These are phyloP conservation scores for Camellia japonica DNA, from an alignment of 148 eudicot species.

Conservation along the genomic window DNA sequence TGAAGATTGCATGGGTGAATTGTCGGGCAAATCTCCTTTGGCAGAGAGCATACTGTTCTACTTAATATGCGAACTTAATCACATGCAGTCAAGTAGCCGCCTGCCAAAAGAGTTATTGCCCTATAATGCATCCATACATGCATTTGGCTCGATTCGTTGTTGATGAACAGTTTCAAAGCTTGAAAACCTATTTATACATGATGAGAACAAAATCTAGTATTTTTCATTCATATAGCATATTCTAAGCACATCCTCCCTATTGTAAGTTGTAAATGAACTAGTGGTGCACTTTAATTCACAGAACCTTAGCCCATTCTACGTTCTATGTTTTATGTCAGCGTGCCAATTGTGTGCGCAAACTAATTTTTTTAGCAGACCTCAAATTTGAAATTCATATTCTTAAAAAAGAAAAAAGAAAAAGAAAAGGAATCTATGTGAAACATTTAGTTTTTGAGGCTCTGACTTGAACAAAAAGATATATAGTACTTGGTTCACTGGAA, in stretches of 20 bases:
- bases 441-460: no score
- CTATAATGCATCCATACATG: conserved; percentile 19
- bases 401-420: no score
- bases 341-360: not conserved
- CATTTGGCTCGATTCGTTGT: no score
- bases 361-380: no score
- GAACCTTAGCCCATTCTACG: not conserved
- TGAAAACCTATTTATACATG: conserved; percentile 3
- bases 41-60: conserved; percentile 28
- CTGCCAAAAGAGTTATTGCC: conserved; percentile 23
- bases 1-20: conserved; percentile 22
- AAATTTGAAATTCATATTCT: no score
- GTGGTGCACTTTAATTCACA: not conserved
- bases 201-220: not conserved
- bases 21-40: conserved; percentile 63
- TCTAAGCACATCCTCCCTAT: conserved; percentile 1
- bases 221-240: conserved; percentile 3
- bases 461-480: no score
- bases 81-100: not conserved
- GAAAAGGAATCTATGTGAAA: no score
- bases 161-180: not conserved
- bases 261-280: not conserved
- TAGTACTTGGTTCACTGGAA: no score
- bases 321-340: not conserved
- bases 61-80: no score